phyloP scores from a whole-genome alignment of 257 asterid genomes.

The Nicotiana tabacum region DNA sequence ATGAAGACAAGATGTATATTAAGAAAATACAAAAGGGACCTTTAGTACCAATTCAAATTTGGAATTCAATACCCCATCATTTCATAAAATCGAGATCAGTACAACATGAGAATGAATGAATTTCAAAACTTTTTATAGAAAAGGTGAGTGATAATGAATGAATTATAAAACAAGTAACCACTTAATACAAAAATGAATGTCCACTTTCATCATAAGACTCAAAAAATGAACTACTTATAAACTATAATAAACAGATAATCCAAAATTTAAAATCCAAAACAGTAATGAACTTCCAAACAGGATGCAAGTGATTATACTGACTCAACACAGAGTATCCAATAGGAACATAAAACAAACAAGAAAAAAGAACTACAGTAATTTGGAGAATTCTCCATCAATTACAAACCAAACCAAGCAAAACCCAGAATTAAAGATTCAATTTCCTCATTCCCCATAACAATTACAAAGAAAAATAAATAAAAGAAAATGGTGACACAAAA shows the following conservation, averaged over 20 bases:
- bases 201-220: not conserved
- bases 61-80: not conserved
- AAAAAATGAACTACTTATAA: not conserved
- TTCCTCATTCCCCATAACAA: not conserved
- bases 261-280: not conserved
- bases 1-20: not conserved
- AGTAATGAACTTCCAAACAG: not conserved
- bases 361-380: not conserved
- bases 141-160: not conserved
- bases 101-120: not conserved
- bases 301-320: not conserved
- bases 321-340: not conserved
- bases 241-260: not conserved
- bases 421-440: constrained; percentile 15
- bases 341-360: not conserved
- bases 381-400: not conserved
- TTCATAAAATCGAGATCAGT: not conserved
- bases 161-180: not conserved
- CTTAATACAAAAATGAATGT: not conserved
- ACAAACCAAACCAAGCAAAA: not conserved
- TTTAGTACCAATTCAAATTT: not conserved
- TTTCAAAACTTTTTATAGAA: not conserved
- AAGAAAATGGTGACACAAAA: not conserved
- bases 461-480: not conserved
- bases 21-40: not conserved